Conservation (phyloP, 2,329 filamentous ascomycete genomes). For the Ophiostoma himal-ulmi region DNA sequence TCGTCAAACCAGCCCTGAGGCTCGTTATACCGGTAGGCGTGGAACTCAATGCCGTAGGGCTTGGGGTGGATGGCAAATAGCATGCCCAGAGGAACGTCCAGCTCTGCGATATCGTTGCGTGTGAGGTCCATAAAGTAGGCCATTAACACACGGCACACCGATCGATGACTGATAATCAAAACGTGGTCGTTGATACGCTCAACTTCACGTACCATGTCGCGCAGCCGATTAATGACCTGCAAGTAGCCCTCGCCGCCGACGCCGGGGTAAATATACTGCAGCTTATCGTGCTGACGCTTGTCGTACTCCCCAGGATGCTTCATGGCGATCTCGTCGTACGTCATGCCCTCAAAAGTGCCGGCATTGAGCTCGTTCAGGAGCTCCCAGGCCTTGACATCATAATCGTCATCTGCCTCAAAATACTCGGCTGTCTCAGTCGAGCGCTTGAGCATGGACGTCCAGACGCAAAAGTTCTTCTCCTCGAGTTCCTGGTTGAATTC, state of each 20-base stretch:
- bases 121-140: constrained; percentile 95
- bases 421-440: constrained; percentile 81
- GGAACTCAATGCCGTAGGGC: constrained; percentile 95
- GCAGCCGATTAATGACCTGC: constrained; percentile 90
- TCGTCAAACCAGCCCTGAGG: constrained; percentile 74
- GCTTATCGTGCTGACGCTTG: constrained; percentile 75
- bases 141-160: constrained; percentile 83
- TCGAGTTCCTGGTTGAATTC: constrained; percentile 65
- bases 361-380: constrained; percentile 97
- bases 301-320: constrained; percentile 74
- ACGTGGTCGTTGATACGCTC: constrained; percentile 97
- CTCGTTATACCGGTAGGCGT: constrained; percentile 86
- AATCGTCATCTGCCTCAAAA: constrained; percentile 87
- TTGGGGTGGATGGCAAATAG: constrained; percentile 94
- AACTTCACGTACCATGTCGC: constrained; percentile 92
- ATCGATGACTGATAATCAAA: constrained; percentile 85
- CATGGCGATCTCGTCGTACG: constrained; percentile 82
- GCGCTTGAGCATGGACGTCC: constrained; percentile 94
- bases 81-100: constrained; percentile 90
- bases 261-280: constrained; percentile 93
- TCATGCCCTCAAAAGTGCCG: constrained; percentile 88
- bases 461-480: constrained; percentile 92
- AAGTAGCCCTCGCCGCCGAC: constrained; percentile 94
- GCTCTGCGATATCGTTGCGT: constrained; percentile 83
- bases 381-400: constrained; percentile 94